Evolutionary conservation across 2,329 filamentous ascomycete genomes (phyloP).

Genomic region (Drechslerella dactyloides): DNA sequence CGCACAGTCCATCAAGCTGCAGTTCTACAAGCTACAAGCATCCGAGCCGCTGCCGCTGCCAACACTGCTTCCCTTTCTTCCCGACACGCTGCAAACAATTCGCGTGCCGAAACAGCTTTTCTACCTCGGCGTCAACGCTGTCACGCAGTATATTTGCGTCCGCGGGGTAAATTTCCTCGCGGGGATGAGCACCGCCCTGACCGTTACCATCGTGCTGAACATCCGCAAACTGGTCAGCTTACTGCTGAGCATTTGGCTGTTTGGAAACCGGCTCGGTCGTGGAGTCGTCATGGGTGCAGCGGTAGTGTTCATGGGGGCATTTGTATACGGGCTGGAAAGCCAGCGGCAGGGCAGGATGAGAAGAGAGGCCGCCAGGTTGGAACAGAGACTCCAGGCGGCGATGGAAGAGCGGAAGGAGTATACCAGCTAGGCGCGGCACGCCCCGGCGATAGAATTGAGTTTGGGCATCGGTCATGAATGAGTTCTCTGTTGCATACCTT

Average conservation of each 20-base stretch:
- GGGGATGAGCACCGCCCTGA: conserved; percentile 85
- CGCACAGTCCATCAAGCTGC: conserved; percentile 68
- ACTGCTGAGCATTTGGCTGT: conserved; percentile 88
- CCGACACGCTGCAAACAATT: conserved; percentile 56
- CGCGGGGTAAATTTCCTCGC: conserved; percentile 94
- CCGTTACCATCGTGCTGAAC: conserved; percentile 95
- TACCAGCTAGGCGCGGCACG: conserved; percentile 9
- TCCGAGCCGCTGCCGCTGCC: conserved; percentile 66
- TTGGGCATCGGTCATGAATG: too few relatives aligned
- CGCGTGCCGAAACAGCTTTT: conserved; percentile 72
- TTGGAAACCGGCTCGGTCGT: conserved; percentile 79
- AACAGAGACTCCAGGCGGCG: conserved; percentile 23
- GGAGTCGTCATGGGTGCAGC: conserved; percentile 81
- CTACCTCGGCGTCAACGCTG: conserved; percentile 75
- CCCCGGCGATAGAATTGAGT: neutral
- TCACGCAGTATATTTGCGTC: conserved; percentile 94
- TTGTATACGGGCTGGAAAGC: conserved; percentile 79
- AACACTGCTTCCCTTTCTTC: conserved; percentile 52
- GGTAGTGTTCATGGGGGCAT: conserved; percentile 89
- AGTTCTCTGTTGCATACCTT: too few relatives aligned
- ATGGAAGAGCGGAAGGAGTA: conserved; percentile 28
- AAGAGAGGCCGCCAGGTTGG: conserved; percentile 38
- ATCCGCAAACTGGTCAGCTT: conserved; percentile 92
- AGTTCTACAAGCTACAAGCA: conserved; percentile 68
- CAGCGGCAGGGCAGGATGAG: conserved; percentile 51